A percentile compares a stretch with the other conserved stretches of the same genome.
phyloP scores from a whole-genome alignment of 1,284 basidiomycete genomes.

The Malassezia psittaci region DNA sequence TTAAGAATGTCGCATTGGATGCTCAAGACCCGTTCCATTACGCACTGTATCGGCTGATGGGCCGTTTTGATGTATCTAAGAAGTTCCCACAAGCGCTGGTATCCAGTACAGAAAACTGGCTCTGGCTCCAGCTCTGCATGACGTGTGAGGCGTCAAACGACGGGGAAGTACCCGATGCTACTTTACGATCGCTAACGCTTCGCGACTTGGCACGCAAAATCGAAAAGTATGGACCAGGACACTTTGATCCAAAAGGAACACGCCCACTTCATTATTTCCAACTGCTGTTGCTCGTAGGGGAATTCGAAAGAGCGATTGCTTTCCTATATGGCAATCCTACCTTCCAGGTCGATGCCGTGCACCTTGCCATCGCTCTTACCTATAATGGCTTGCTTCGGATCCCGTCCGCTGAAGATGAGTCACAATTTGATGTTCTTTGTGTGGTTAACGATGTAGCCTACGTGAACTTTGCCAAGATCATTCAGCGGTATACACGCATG shows the following conservation, averaged over 20 bases:
- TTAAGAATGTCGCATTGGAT: slow-evolving; percentile 52
- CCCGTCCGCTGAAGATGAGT: slow-evolving; percentile 64
- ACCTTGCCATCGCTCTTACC: slow-evolving; percentile 78
- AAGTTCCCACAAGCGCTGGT: slow-evolving; percentile 75
- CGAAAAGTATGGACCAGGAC: slow-evolving; percentile 64
- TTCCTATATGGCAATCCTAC: slow-evolving; percentile 79
- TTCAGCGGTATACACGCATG: slow-evolving; percentile 83
- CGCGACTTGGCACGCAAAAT: slow-evolving; percentile 69
- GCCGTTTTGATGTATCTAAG: slow-evolving; percentile 73
- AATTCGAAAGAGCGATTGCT: slow-evolving; percentile 87
- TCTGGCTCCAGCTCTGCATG: slow-evolving; percentile 90
- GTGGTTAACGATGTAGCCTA: slow-evolving; percentile 30
- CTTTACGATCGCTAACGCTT: slow-evolving; percentile 57
- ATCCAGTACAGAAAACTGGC: slow-evolving; percentile 89
- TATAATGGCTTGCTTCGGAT: slow-evolving; percentile 88
- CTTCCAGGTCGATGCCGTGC: slow-evolving; percentile 85
- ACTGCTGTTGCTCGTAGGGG: slow-evolving; percentile 77
- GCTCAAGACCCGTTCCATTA: slow-evolving; percentile 78
- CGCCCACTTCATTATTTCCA: slow-evolving; percentile 68
- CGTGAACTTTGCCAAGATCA: slow-evolving; percentile 68
- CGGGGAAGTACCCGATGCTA: slow-evolving; percentile 28
- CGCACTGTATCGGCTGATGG: slow-evolving; percentile 88
- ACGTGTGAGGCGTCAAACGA: slow-evolving; percentile 49
- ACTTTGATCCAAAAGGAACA: slow-evolving; percentile 73
- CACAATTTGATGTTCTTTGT: slow-evolving; percentile 53